A percentile compares a stretch with the other conserved stretches of the same genome.
Conservation (phyloP, 371 early-diverging fungal species). For the Apophysomyces ossiformis region DNA sequence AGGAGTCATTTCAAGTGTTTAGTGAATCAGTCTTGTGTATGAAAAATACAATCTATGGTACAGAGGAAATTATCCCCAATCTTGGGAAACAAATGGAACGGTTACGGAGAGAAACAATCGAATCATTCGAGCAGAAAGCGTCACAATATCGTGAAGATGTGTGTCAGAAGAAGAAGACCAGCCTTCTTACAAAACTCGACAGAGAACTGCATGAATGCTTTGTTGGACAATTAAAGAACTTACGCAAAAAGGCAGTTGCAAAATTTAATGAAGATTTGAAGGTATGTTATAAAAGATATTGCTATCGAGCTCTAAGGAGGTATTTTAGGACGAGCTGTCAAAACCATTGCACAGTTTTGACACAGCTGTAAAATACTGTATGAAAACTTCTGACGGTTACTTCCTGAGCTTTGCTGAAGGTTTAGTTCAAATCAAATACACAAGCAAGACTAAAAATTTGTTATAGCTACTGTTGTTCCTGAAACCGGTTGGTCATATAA, state of each 20-base stretch:
- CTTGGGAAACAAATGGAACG: constrained; percentile 74
- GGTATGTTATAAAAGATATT: constrained; percentile 11
- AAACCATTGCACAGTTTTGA: constrained; percentile 62
- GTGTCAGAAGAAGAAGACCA: constrained; percentile 83
- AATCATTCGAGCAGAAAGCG: constrained; percentile 86
- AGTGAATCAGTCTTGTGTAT: constrained; percentile 59
- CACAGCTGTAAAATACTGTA: constrained; percentile 44
- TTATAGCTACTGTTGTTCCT: constrained; percentile 51
- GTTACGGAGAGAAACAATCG: constrained; percentile 64
- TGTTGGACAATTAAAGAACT: constrained; percentile 85
- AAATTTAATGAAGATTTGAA: constrained; percentile 59
- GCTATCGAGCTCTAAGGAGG: constrained; percentile 18
- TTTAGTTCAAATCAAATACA: not conserved
- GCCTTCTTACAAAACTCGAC: constrained; percentile 78
- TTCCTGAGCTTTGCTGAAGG: constrained; percentile 46
- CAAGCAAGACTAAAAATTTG: not conserved
- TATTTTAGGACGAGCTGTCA: constrained; percentile 38
- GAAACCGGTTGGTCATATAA: constrained; percentile 82
- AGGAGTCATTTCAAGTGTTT: constrained; percentile 76
- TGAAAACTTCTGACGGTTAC: constrained; percentile 42
- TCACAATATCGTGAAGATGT: constrained; percentile 90
- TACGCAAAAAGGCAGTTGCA: constrained; percentile 70
- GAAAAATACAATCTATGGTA: constrained; percentile 68
- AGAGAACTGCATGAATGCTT: constrained; percentile 78
- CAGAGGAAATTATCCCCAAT: constrained; percentile 75